These are phyloP conservation scores for Boletus edulis DNA, from an alignment of 768 basidiomycete species.

Conservation along the genomic window DNA sequence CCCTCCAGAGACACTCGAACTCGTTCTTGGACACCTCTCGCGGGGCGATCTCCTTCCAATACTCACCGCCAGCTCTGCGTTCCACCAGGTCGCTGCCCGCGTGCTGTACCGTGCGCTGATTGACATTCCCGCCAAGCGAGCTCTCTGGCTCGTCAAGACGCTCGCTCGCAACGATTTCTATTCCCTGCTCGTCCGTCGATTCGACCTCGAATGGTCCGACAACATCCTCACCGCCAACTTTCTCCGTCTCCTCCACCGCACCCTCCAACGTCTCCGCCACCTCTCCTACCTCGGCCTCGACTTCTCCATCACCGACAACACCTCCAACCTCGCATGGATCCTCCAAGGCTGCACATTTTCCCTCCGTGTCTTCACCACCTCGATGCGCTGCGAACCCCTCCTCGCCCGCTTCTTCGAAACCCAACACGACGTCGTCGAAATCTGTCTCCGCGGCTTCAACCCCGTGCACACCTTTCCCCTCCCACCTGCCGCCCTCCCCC, in stretches of 20 bases:
- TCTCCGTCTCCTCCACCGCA: slow-evolving; percentile 46
- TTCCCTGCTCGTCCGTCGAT: slow-evolving; percentile 40
- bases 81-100: slow-evolving; percentile 31
- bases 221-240: slow-evolving; percentile 44
- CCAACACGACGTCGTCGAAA: slow-evolving; percentile 47
- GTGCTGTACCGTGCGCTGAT: slow-evolving; percentile 38
- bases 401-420: slow-evolving; percentile 52
- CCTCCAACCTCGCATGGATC: slow-evolving; percentile 45
- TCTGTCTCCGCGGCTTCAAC: slow-evolving; percentile 55
- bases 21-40: slow-evolving; percentile 27
- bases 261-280: slow-evolving; percentile 37
- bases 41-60: slow-evolving; percentile 25
- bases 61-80: slow-evolving; percentile 22
- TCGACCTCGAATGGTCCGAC: slow-evolving; percentile 44
- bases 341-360: slow-evolving; percentile 43
- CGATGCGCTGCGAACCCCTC: slow-evolving; percentile 48
- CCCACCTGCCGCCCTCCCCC: slow-evolving; percentile 42
- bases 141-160: slow-evolving; percentile 38
- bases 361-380: slow-evolving; percentile 50
- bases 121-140: slow-evolving; percentile 28
- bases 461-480: slow-evolving; percentile 36
- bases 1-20: slow-evolving; percentile 38
- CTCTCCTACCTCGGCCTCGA: slow-evolving; percentile 50
- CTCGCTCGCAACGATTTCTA: slow-evolving; percentile 39
- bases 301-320: slow-evolving; percentile 36